A percentile compares a stretch with the other conserved stretches of the same genome.
Conservation (phyloP, 106 monocot species). For the Platanthera zijinensis region DNA sequence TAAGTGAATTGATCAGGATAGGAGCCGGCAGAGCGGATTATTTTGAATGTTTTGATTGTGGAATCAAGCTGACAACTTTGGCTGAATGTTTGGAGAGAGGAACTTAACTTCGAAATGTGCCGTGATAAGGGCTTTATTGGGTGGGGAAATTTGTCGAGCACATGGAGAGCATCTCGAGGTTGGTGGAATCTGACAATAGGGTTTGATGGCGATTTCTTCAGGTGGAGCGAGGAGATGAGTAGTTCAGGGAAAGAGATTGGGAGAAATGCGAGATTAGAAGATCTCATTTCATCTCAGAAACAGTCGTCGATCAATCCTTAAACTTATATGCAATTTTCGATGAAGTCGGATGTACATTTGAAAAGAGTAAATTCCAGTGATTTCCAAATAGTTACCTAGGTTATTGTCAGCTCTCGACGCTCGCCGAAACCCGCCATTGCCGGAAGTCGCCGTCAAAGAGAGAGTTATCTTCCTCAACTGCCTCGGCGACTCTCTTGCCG, state of each 20-base stretch:
- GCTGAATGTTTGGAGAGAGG: slow-evolving; percentile 15
- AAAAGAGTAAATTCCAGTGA: no score
- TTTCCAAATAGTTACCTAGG: no score
- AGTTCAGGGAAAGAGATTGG: background rate
- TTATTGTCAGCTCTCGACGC: no score
- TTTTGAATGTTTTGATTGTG: slow-evolving; percentile 17
- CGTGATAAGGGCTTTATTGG: slow-evolving; percentile 19
- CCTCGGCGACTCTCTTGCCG: no score
- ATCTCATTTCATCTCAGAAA: background rate
- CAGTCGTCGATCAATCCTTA: background rate
- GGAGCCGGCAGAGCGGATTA: slow-evolving; percentile 13
- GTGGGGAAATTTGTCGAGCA: slow-evolving; percentile 41
- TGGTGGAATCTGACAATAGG: slow-evolving; percentile 1
- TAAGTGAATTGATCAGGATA: slow-evolving; percentile 33
- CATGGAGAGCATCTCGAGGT: slow-evolving; percentile 2
- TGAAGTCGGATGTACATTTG: no score
- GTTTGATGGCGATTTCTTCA: background rate
- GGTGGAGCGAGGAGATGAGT: background rate
- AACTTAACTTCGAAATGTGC: slow-evolving; percentile 18
- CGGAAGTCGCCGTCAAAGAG: no score
- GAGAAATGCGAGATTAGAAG: background rate
- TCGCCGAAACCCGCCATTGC: no score
- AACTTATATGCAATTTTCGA: no score
- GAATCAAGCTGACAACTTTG: slow-evolving; percentile 7
- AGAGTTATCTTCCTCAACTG: no score